Base-by-base conservation (phyloP, 169 alveolate genomes). In the Plasmodium knowlesi region DNA sequence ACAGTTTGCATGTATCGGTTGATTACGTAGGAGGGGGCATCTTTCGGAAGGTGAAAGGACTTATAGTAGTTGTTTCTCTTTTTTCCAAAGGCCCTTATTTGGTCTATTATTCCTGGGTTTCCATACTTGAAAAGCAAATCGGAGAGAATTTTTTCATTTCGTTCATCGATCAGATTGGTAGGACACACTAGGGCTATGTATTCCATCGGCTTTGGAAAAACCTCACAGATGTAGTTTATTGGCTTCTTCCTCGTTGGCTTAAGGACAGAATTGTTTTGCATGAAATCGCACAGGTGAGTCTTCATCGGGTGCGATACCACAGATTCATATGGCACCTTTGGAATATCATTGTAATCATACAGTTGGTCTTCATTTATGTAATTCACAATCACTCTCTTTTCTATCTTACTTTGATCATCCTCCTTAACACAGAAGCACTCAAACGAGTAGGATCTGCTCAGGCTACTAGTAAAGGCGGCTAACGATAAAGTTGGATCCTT, bases 251-350 rank as follows among this genome's bases (percentile, higher is more conserved):
- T 41, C 34, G 28, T 37, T 14, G 94, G 94, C 82, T 34, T 19
- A 79, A 89, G 71, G 9, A 79, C 57, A 9, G 73, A 12, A 28
- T 54, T 5, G 2, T 54, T 22, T 22, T 25, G 9, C 46, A 61
- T n/a, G 41, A 89, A 89, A 19, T 89, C 94, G 30, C 94, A 89
- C 22, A 89, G 57, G 53, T 89, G 89, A 22, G 94, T 89, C 43
- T 34, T 80, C 22, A 37, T 5, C 46, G 94, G 90, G 34, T 80
- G 46, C 14, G 22, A 10, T 37, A 79, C 16, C 19, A 78, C 43
- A 5, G 94, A 41, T 39, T 34, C 16, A 32, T 89, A 72, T 1
- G 5, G 19, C 4, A 89, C 57, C 30, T 32, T 61, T 3, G 41
- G 61, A 12, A 22, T 19, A 5, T 32, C 22, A 79, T 89, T 80